Base-by-base conservation (phyloP, 768 basidiomycete genomes). In the Suillus ampliporus region DNA sequence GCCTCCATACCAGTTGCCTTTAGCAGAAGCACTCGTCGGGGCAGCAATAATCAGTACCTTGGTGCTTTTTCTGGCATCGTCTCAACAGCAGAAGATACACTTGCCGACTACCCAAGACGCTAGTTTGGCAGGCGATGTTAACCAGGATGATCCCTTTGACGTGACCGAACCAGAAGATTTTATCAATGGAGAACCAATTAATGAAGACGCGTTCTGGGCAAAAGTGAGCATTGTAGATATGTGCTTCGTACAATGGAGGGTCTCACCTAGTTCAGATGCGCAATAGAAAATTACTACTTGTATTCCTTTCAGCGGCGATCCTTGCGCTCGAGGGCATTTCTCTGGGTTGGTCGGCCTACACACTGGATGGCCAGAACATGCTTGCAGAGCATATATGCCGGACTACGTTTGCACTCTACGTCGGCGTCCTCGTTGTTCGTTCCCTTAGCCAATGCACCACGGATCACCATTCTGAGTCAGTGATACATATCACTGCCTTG, bases 81-180 rank as follows among this genome's bases (percentile, higher is more conserved):
- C 79, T 3, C 73, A 67, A 48, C 81, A 83, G 37, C 84, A 83
- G 38, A 85, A 85, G 71, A 82, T 89, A 60, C 75, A 81, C 59
- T 80, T 89, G 19, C 82, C 83, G 44, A 67, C 73, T 11, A 72
- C 72, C 14, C 65, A 65, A 28, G 64, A 65, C 10, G 75, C 68
- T 38, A 54, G 53, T 54, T 26, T 54, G 64, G 65, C 59, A 13
- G 57, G 58, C 15, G 72, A 76, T 57, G 43, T 74, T 1, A 64
- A 75, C 2, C 54, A 68, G 47, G 71, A 14, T 17, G 90, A 91
- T 68, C 86, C 89, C 13, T 91, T 90, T 69, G 84, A 87, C 70
- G 87, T 94, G n/a, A 84, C 86, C 21, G 86, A 71, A n/a, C 84
- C 87, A 10, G 88, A 89, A 71, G 92, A 94, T 67, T 66, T 84